Evolutionary conservation across 768 basidiomycete genomes (phyloP).

Genomic region (Tylopilus rubrobrunneus): DNA sequence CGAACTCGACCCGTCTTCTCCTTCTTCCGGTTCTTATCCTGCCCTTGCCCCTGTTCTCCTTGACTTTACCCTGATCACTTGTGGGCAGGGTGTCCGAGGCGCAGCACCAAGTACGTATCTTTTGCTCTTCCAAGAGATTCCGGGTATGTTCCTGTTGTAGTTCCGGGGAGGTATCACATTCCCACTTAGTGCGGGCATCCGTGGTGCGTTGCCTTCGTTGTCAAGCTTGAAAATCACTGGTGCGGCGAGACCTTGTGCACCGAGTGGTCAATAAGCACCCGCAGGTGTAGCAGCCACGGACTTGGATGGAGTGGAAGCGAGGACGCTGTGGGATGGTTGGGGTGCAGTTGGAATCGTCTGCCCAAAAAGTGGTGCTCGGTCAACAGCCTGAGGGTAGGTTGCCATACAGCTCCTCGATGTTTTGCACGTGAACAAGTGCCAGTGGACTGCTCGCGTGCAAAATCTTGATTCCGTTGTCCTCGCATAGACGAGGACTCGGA

Average conservation of each 20-base stretch:
- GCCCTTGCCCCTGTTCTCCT: conserved; percentile 18
- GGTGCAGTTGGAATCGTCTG: conserved; percentile 66
- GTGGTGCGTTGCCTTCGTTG: conserved; percentile 75
- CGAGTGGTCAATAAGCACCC: conserved; percentile 91
- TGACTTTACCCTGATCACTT: conserved; percentile 27
- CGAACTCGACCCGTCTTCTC: conserved; percentile 41
- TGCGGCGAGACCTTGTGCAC: conserved; percentile 84
- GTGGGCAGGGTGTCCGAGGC: conserved; percentile 45
- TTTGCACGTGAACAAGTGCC: conserved; percentile 73
- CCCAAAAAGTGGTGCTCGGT: conserved; percentile 65
- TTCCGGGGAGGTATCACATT: conserved; percentile 59
- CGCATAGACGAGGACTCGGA: conserved; percentile 72
- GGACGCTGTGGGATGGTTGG: conserved; percentile 55
- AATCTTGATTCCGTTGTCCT: conserved; percentile 96
- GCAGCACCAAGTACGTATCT: conserved; percentile 71
- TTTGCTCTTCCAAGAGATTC: conserved; percentile 31
- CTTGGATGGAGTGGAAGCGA: conserved; percentile 47
- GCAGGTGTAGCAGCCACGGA: conserved; percentile 60
- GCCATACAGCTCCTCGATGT: conserved; percentile 87
- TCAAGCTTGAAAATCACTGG: conserved; percentile 88
- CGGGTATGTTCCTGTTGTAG: conserved; percentile 54
- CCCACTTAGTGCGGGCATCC: conserved; percentile 45
- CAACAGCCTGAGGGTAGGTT: conserved; percentile 57
- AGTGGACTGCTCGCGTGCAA: conserved; percentile 84
- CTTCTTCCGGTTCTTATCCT: conserved; percentile 44